Evolutionary conservation across 805 yeast genomes (phyloP), one percentile per base, ranked within the genome.

Genomic region (Ogataea ganodermae): DNA sequence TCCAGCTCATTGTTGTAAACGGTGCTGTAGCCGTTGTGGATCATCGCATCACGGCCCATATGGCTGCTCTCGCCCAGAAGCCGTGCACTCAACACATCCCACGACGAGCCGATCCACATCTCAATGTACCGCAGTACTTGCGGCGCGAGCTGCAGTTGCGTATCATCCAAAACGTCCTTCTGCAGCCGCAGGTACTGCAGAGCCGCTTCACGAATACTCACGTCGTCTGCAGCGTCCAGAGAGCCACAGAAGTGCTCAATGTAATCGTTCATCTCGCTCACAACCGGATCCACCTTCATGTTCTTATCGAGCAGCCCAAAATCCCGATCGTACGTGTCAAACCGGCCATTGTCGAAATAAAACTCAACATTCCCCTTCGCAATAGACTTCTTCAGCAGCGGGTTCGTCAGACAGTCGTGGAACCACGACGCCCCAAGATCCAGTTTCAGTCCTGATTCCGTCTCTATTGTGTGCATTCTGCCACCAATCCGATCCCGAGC

Each of bases 401-500:
- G 69, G 59, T 90, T 90, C 35, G 75, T 72, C 43, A 88, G 66
- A 5, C 89, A 79, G 54, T 89, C 96, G 59, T 90, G 97, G 62
- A 86, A 86, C 97, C 97, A 90, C 9, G 92, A 80, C 0, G 96
- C 96, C 0, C 97, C 97, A 16, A 89, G 55, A 61, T 89, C 96
- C 47, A 84, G 76, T 6, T 66, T 57, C 10, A 60, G 48, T 6
- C 65, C 65, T 6, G 57, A 41, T 3, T 59, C 56, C 22, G 59
- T 36, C 44, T 56, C 46, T 24, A 71, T 73, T 1, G 86, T 78
- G 16, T 70, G 59, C 9, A 84, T 61, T 43, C 96, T 68, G 0
- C 96, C 96, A 8, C 95, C 95, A 1, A 83, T 52, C 35, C 88
- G 64, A 53, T 73, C 73, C 48, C 79, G 71, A 2, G 80, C 76